phyloP scores from a whole-genome alignment of 176 grass and related monocot genomes.

The Ensete ventricosum region DNA sequence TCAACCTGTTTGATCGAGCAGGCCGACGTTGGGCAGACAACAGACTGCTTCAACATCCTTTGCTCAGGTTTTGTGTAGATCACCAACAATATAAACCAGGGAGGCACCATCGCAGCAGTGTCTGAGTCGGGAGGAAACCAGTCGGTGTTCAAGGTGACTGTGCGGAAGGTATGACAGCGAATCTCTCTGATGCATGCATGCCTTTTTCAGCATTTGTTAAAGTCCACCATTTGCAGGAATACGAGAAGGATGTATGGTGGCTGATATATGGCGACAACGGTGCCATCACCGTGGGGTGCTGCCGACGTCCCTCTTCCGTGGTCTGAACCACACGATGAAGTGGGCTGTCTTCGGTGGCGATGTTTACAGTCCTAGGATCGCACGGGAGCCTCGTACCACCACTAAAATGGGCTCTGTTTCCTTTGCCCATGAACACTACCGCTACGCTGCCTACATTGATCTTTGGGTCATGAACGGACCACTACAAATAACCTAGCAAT shows the following conservation, averaged over 20 bases:
- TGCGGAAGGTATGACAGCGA: neutral
- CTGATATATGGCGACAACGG: neutral
- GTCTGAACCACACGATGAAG: neutral
- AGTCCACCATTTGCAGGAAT: neutral
- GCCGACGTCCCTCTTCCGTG: neutral
- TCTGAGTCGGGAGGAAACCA: neutral
- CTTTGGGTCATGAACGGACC: too few species aligned
- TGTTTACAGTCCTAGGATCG: neutral
- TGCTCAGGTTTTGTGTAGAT: neutral
- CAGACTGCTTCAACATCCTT: neutral
- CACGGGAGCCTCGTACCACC: neutral
- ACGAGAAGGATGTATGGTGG: neutral
- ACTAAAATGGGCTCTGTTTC: neutral
- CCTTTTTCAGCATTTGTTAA: neutral
- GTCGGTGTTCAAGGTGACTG: neutral
- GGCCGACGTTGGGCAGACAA: neutral
- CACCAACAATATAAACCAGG: neutral
- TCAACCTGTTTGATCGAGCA: neutral
- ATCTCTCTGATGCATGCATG: neutral
- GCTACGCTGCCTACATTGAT: too few species aligned
- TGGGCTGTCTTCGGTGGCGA: neutral
- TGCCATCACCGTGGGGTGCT: neutral
- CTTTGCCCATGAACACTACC: neutral
- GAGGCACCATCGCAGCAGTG: neutral
- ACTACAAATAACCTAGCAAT: too few species aligned